Percentiles rank a stretch among this genome's conserved stretches.
phyloP scores from a whole-genome alignment of 1,284 basidiomycete genomes.

The Cerioporus squamosus region DNA sequence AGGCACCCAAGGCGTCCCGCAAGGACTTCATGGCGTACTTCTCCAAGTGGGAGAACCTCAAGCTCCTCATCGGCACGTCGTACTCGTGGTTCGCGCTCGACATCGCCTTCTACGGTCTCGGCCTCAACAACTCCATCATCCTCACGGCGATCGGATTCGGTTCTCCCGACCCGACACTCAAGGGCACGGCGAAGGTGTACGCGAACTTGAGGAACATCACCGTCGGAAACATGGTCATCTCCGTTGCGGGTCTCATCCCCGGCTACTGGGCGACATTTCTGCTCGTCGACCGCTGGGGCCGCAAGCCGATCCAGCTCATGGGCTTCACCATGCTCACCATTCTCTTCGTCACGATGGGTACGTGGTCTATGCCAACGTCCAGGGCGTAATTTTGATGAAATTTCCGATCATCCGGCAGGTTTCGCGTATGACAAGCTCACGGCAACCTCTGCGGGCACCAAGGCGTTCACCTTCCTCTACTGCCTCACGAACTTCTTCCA shows the following conservation, averaged over 20 bases:
- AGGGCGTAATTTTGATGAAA: too few relatives aligned
- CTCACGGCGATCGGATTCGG: slow-evolving; percentile 56
- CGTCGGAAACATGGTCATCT: slow-evolving; percentile 33
- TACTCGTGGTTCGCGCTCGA: slow-evolving; percentile 73
- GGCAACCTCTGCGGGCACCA: slow-evolving; percentile 38
- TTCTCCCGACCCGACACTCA: slow-evolving; percentile 41
- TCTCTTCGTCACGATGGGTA: slow-evolving; percentile 56
- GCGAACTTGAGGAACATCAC: slow-evolving; percentile 29
- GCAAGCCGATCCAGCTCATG: slow-evolving; percentile 35
- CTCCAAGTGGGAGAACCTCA: slow-evolving; percentile 62
- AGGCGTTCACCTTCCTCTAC: slow-evolving; percentile 65
- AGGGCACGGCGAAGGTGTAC: slow-evolving; percentile 52
- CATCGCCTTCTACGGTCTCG: slow-evolving; percentile 83
- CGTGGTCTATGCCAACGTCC: slow-evolving; percentile 52
- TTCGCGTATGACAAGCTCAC: slow-evolving; percentile 62
- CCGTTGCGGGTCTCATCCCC: slow-evolving; percentile 33
- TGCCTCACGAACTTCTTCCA: slow-evolving; percentile 62
- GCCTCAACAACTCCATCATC: slow-evolving; percentile 75
- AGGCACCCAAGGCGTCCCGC: slow-evolving; percentile 66
- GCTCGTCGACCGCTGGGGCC: slow-evolving; percentile 33
- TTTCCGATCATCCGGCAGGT: slow-evolving; percentile 37
- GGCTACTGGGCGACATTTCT: slow-evolving; percentile 35
- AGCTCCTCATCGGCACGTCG: slow-evolving; percentile 56
- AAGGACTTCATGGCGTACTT: slow-evolving; percentile 69
- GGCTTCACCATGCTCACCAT: slow-evolving; percentile 61